Evolutionary conservation across 1,139 yeast species (phyloP), one percentile per base, ranked within the genome.

Genomic region (Geotrichum armillariae): DNA sequence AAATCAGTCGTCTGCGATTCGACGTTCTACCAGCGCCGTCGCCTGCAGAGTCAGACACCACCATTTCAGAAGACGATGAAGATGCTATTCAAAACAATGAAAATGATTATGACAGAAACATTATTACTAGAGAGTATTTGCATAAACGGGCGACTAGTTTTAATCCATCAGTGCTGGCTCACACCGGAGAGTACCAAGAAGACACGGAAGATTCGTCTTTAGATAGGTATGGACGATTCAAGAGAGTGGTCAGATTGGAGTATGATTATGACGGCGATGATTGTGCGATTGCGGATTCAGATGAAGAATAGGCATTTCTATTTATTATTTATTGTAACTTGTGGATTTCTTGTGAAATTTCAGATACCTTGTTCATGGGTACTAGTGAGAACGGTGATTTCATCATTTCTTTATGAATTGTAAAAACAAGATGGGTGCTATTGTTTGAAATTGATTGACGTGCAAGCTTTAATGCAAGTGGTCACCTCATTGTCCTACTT

Each of bases 221-320:
- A n/a, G 52, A 48, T 25, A 33, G 52, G 39, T 48, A 41, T 32
- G 52, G 52, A 8, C 39, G 52, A 20, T 48, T 48, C 18, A 48
- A 48, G 38, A 35, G 46, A 14, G 25, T 34, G 8, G 27, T 45
- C 21, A 34, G 36, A 27, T 18, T 48, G 11, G 52, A 48, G 27
- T 48, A 23, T 37, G 42, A 37, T 27, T 36, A 36, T 17, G 48
- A 48, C 3, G 34, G 43, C 14, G 51, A 47, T 38, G 52, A 48
- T 18, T 48, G 52, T 40, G 52, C 52, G 16, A 48, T 48, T 43
- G 41, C 36, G 11, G 46, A 43, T 42, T 45, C 43, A 11, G 50
- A 47, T 31, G 41, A 38, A 14, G 43, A 40, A 8, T n/a, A n/a
- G n/a, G n/a, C n/a, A n/a, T n/a, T n/a, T n/a, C n/a, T n/a, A n/a